Base-by-base conservation (phyloP, 139 green algal species). In the Spirogloea muscicola region DNA sequence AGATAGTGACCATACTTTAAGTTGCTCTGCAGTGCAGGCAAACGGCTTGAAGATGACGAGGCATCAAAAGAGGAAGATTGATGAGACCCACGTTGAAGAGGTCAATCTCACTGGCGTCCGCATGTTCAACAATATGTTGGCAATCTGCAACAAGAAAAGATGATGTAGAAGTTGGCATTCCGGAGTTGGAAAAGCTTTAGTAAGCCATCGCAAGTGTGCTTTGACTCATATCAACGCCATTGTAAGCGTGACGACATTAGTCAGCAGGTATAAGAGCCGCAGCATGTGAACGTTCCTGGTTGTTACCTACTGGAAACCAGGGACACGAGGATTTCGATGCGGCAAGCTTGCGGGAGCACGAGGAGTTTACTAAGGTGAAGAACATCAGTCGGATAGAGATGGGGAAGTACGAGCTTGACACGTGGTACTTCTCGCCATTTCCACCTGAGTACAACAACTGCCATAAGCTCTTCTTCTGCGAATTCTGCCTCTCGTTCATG, bases 301-400 rank as follows among this genome's bases (percentile, higher is more conserved):
- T 21, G 46, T 55, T 55, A 55, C 46, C 21, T 55, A 21, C 46
- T 55, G 46, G 61, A 71, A 10, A 41, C n/a, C 49, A 81, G 58
- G 84, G 79, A n/a, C 92, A 98, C 74, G 89, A 85, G 21, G 89
- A 95, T 46, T 97, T 97, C 85, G 93, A 98, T 80, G 79, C 86
- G 3, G 87, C 88, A 33, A 78, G 80, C 62, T 84, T 97, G 49
- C 64, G 86, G 0, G 93, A 99, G 82, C 94, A 99, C 83, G 94
- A 98, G 85, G 94, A 99, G 88, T 96, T 96, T 81, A 98, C 94
- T 46, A 99, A 98, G 87, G 91, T 90, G 16, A 96, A 97, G 80
- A 98, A 97, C 83, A 91, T 98, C 58, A 87, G 93, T 43, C 71
- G 42, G 27, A 95, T 98, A 42, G 94, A 98, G 89, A 86, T 98